Evolutionary conservation across 75 land plant genomes (phyloP).

Genomic region (Chamaecyparis obtusa): DNA sequence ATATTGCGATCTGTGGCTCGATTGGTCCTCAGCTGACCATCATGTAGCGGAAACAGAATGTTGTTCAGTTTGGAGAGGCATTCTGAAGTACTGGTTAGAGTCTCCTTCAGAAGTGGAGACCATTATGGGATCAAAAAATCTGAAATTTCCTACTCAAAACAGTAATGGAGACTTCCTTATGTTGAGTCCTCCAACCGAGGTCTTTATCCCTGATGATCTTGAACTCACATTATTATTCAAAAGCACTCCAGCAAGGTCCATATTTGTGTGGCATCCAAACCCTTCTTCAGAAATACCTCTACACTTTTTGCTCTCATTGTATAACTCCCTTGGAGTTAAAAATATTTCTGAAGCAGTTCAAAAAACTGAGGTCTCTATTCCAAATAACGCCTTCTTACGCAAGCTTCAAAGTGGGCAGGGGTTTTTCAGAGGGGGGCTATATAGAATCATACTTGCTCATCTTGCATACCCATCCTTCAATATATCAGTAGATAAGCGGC

Average conservation of each 20-base stretch:
- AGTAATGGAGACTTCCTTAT: conserved; percentile 8
- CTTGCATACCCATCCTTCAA: conserved; percentile 26
- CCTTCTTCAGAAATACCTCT: conserved; percentile 16
- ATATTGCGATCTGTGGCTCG: no score
- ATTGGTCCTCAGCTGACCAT: no score
- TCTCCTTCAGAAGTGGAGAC: no score
- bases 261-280: conserved; percentile 45
- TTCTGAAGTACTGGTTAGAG: conserved; percentile 18
- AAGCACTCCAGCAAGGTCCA: neutral
- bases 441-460: conserved; percentile 29
- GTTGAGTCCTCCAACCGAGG: conserved; percentile 22
- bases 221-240: conserved; percentile 32
- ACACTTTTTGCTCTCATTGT: conserved; percentile 26
- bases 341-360: conserved; percentile 30
- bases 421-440: conserved; percentile 20
- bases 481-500: conserved; percentile 28
- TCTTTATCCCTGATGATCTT: conserved; percentile 47
- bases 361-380: conserved; percentile 12
- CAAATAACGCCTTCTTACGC: neutral
- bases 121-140: neutral
- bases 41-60: no score
- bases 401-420: conserved; percentile 1
- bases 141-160: conserved; percentile 24
- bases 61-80: neutral
- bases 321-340: conserved; percentile 29